Conservation (phyloP, 495 filamentous ascomycete genomes). For the Daldinia caldariorum region DNA sequence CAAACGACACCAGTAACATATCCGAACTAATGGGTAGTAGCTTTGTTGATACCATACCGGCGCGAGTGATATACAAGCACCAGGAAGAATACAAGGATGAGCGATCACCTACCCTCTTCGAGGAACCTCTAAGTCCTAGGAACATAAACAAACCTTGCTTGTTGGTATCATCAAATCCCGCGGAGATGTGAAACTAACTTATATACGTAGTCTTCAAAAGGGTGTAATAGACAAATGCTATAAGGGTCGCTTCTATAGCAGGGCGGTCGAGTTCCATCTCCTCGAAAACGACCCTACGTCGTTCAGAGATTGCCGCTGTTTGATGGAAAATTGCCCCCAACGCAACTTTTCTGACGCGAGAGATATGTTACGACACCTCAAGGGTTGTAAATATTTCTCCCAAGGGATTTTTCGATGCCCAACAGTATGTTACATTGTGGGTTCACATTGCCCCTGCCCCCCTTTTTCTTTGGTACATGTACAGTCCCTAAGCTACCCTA, state of each 20-base stretch:
- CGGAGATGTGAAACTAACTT: not conserved
- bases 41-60: not conserved
- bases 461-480: not conserved
- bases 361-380: constrained; percentile 38
- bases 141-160: constrained; percentile 1
- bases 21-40: not conserved
- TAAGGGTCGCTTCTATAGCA: constrained; percentile 27
- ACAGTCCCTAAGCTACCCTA: too few relatives aligned
- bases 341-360: constrained; percentile 4
- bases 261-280: constrained; percentile 26
- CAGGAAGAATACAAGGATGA: not conserved
- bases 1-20: not conserved
- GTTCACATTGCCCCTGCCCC: constrained; percentile 3
- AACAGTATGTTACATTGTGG: constrained; percentile 4
- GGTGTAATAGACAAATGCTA: constrained; percentile 30
- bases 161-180: not conserved
- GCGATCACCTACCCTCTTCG: not conserved
- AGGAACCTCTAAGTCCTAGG: not conserved
- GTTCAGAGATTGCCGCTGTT: constrained; percentile 12
- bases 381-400: constrained; percentile 20
- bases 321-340: constrained; percentile 23
- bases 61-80: not conserved
- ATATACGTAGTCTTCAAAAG: not conserved
- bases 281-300: not conserved
- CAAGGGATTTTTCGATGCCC: constrained; percentile 29